Evolutionary conservation across 257 asterid genomes (phyloP).

Genomic region (Solanum ossicruentum): DNA sequence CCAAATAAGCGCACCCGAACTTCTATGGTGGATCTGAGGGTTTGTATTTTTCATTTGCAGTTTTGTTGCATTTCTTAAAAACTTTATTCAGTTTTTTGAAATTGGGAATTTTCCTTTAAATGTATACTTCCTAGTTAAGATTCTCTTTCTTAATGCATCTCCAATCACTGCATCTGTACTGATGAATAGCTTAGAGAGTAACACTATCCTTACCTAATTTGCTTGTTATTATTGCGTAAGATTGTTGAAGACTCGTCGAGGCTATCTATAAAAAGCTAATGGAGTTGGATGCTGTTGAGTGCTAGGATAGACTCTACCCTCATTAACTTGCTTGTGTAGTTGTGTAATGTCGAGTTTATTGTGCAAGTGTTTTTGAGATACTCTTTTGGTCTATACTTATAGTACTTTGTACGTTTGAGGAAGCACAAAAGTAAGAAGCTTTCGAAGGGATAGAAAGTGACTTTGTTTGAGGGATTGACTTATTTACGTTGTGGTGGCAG

Average conservation of each 20-base stretch:
- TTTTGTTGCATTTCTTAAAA: background rate
- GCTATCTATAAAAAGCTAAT: background rate
- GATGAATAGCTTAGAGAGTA: background rate
- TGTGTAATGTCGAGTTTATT: background rate
- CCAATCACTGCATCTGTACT: background rate
- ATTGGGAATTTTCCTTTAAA: background rate
- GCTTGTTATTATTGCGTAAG: background rate
- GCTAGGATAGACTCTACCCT: background rate
- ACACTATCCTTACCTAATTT: background rate
- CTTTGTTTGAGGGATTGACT: background rate
- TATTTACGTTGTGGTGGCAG: background rate
- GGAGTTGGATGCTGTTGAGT: background rate
- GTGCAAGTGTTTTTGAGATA: background rate
- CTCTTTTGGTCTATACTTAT: background rate
- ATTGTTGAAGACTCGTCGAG: background rate
- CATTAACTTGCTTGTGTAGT: background rate
- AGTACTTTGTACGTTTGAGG: background rate
- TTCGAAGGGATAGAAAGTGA: background rate
- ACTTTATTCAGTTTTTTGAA: background rate
- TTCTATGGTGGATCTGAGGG: constrained; percentile 69
- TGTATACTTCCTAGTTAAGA: background rate
- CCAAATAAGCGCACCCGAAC: constrained; percentile 94
- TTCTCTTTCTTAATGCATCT: background rate
- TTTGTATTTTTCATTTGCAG: constrained; percentile 15
- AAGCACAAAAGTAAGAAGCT: background rate